Base-by-base conservation (phyloP, 768 basidiomycete genomes). In the Coprinopsis cinerea region DNA sequence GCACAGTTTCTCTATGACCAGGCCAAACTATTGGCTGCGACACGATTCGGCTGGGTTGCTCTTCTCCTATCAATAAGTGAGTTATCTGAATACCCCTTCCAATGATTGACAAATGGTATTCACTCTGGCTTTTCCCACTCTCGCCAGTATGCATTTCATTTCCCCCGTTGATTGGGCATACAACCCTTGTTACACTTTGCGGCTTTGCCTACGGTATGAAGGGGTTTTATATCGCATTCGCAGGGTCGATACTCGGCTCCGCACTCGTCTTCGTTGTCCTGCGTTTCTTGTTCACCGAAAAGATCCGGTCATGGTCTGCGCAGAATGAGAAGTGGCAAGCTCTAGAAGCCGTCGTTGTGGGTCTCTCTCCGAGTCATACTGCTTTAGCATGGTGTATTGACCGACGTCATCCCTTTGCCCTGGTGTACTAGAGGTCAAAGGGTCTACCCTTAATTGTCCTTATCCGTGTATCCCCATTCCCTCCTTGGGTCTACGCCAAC, bases 401-500 rank as follows among this genome's bases (percentile, higher is more conserved):
- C 27, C 25, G 6, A 9, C 25, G 27, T 30, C 18, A 45, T 6
- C 20, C 11, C 36, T 17, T 15, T 4, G 11, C 24, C 9, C 18
- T 20, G 10, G 18, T 40, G 11, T 7, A 24, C 26, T 53, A 89
- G 87, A 72, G 70, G 52, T 78, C 81, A 14, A 88, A 85, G 63
- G 91, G 91, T 24, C 68, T 92, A 15, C 83, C 83, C n/a, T 69
- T 92, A 20, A 87, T 93, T 34, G 77, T 90, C 55, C 75, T 93
- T 41, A 84, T 92, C 53, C 82, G 90, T 13, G 63, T 88, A 18
- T 90, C 87, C 2, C 83, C 91, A 3, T 79, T 93, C 62, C 89
- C 88, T 40, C 88, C 91, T 2, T 92, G 88, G 86, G 85, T 86
- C 0, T 93, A 91, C 59, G 81, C 83, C n/a, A 92, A 90, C 52